These are phyloP conservation scores for Cyberlindnera mycetangii DNA, from an alignment of 805 yeast genomes.

Conservation along the genomic window DNA sequence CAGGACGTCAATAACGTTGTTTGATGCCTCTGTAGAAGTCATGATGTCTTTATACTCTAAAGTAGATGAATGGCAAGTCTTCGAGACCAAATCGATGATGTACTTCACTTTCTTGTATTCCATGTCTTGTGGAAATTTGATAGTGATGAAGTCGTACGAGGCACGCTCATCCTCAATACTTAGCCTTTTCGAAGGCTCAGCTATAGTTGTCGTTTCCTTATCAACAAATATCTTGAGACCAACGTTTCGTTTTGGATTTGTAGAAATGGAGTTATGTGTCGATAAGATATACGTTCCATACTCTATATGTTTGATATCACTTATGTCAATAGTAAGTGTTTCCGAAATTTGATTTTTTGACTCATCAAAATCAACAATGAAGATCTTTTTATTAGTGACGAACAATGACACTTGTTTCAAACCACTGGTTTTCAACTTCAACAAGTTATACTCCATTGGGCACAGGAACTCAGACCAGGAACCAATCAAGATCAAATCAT, in stretches of 20 bases:
- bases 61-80: slow-evolving; percentile 23
- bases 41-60: slow-evolving; percentile 33
- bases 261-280: slow-evolving; percentile 19
- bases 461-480: slow-evolving; percentile 28
- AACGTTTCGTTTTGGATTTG: slow-evolving; percentile 32
- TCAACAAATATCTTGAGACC: slow-evolving; percentile 28
- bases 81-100: slow-evolving; percentile 24
- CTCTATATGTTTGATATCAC: slow-evolving; percentile 24
- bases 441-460: slow-evolving; percentile 21
- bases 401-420: slow-evolving; percentile 19
- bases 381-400: slow-evolving; percentile 22
- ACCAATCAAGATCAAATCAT: slow-evolving; percentile 25
- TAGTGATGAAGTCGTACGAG: slow-evolving; percentile 12
- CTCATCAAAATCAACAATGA: slow-evolving; percentile 25
- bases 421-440: slow-evolving; percentile 11
- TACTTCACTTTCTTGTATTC: slow-evolving; percentile 25
- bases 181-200: not conserved
- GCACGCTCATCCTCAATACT: slow-evolving; percentile 1
- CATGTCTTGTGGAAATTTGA: slow-evolving; percentile 27
- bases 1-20: slow-evolving; percentile 33
- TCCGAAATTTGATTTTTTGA: slow-evolving; percentile 10
- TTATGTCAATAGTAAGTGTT: slow-evolving; percentile 19
- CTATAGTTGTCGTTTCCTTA: not conserved
- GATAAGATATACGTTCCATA: slow-evolving; percentile 31
- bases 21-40: slow-evolving; percentile 34